Base-by-base conservation (phyloP, 345 rosid species). In the Schrenkiella parvula region DNA sequence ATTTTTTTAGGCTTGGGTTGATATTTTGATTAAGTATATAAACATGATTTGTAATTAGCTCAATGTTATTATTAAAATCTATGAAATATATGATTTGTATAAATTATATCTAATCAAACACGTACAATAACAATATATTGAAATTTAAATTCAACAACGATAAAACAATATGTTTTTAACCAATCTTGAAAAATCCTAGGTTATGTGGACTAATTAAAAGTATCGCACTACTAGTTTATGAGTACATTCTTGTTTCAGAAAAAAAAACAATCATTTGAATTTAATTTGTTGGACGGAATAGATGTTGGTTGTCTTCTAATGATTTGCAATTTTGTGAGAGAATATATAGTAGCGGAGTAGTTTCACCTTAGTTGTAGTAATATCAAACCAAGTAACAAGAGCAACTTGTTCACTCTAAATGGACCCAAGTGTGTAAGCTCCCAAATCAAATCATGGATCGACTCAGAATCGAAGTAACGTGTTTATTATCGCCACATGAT, bases 391-490 rank as follows among this genome's bases (percentile, higher is more conserved):
- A 54, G 64, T 35, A 46, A 73, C 59, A 64, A 73, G 34, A 55
- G 38, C 66, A 73, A 73, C 58, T 64, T 73, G 71, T 54, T 64
- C 11, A 17, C 50, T 35, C 64, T 12, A 32, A 54, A 64, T 23
- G 77, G 71, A 37, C 77, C 77, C 64, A 72, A 42, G 21, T 17
- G 21, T 17, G 48, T 12, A 63, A 50, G 13, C 22, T 54, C 31
- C 52, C 9, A 21, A 21, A 62, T 53, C 70, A 52, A 64, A 32
- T 22, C 37, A 31, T 32, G 21, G 38, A 54, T 54, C 64, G 19
- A 47, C 23, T 32, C 55, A 64, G 12, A 56, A 65, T 44, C 47
- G 17, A 65, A 64, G 71, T 46, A 55, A 65, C 77, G 42, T 73
- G 71, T 28, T 44, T 46, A 65, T 38, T 4, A 55, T 55, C 71